phyloP scores from a whole-genome alignment of 2,329 filamentous ascomycete species.

The Aspergillus versicolor region DNA sequence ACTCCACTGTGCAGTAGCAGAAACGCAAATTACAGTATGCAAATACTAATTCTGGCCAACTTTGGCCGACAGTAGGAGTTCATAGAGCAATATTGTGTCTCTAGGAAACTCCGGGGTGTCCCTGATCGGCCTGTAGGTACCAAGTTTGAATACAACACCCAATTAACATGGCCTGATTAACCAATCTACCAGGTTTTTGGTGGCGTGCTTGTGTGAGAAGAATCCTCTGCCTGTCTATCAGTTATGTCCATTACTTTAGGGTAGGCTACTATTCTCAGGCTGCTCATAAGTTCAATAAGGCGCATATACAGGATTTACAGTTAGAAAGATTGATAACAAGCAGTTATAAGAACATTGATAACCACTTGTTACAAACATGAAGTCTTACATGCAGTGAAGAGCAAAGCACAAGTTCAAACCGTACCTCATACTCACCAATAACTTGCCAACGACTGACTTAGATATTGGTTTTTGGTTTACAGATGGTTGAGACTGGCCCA shows the following conservation, averaged over 20 bases:
- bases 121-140: background rate
- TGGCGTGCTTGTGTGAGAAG: background rate
- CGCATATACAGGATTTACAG: background rate
- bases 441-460: background rate
- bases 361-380: no score
- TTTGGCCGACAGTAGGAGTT: background rate
- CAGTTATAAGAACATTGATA: no score
- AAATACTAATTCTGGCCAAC: background rate
- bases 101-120: background rate
- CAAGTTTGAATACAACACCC: background rate
- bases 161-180: background rate
- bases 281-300: background rate
- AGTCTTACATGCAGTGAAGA: no score
- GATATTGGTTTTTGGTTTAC: background rate
- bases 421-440: no score
- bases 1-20: background rate
- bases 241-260: background rate
- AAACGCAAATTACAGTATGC: background rate
- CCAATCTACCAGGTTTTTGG: background rate
- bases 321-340: no score
- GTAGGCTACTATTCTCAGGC: background rate
- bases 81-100: background rate
- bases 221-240: background rate
- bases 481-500: slow-evolving; percentile 6
- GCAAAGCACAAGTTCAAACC: background rate